A percentile compares a stretch with the other conserved stretches of the same genome.
These are phyloP conservation scores for Pestalotiopsis sp. DNA, from an alignment of 2,329 filamentous ascomycete species.

Conservation along the genomic window DNA sequence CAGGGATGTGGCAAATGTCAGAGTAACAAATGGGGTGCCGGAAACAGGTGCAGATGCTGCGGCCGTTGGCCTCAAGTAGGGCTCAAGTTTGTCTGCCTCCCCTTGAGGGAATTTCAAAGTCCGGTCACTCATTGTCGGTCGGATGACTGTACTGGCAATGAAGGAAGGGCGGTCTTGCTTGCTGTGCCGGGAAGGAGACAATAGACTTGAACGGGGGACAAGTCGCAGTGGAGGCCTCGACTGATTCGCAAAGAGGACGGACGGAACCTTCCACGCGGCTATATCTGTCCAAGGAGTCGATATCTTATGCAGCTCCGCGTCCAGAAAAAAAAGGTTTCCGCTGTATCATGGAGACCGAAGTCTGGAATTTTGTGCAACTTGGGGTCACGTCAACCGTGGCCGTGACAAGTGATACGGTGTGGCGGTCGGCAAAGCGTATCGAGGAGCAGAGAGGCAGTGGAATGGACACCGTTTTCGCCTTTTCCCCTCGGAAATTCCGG, in stretches of 20 bases:
- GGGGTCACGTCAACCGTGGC: background rate
- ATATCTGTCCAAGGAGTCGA: background rate
- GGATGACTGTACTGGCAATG: background rate
- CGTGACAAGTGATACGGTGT: background rate
- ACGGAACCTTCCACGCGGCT: background rate
- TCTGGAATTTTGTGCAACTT: background rate
- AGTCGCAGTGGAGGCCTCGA: background rate
- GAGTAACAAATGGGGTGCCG: slow-evolving; percentile 61
- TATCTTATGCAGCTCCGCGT: background rate
- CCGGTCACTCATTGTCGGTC: slow-evolving; percentile 6
- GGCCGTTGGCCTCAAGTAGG: slow-evolving; percentile 12
- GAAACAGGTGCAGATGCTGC: background rate
- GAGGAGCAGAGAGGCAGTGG: background rate
- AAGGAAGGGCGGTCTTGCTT: background rate
- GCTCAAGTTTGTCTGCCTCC: slow-evolving; percentile 27
- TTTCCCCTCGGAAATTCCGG: background rate
- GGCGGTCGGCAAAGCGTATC: background rate
- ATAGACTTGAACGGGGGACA: background rate
- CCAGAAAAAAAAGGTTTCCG: background rate
- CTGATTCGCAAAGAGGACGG: background rate
- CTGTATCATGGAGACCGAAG: background rate
- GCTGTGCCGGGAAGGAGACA: background rate
- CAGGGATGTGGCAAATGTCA: slow-evolving; percentile 90
- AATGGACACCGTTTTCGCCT: background rate
- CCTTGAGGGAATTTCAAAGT: slow-evolving; percentile 29